Percentiles rank a stretch among this genome's conserved stretches.
Evolutionary conservation across 2,329 filamentous ascomycete species (phyloP).

Genomic region (Pyrenochaeta sp.): DNA sequence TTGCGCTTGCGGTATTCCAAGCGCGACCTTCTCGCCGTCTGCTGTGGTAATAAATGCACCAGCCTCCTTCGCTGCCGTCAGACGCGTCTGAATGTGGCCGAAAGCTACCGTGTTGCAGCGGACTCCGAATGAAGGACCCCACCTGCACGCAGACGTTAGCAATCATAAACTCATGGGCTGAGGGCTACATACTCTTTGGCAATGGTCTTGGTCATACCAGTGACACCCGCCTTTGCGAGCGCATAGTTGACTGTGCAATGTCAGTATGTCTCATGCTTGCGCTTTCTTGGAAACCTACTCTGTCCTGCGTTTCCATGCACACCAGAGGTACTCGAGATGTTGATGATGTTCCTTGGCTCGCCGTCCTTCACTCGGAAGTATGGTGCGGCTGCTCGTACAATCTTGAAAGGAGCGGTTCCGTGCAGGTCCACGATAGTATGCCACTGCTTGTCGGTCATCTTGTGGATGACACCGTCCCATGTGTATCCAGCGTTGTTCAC

Average conservation of each 20-base stretch:
- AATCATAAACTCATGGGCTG: not conserved
- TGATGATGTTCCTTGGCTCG: constrained; percentile 79
- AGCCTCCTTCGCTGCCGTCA: constrained; percentile 85
- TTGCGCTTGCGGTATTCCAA: constrained; percentile 55
- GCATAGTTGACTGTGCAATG: constrained; percentile 92
- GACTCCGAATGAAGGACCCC: constrained; percentile 84
- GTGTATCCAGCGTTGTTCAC: constrained; percentile 94
- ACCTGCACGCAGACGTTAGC: constrained; percentile 49
- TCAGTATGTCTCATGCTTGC: no score
- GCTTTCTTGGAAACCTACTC: no score
- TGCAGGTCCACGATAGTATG: constrained; percentile 85
- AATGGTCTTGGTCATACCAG: constrained; percentile 85
- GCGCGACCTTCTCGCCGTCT: constrained; percentile 65
- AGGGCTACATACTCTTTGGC: constrained; percentile 69
- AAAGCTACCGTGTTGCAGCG: constrained; percentile 85
- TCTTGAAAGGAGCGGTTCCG: constrained; percentile 84
- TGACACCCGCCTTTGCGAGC: constrained; percentile 82
- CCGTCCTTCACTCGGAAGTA: constrained; percentile 89
- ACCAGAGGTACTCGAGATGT: constrained; percentile 82
- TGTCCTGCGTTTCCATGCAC: constrained; percentile 90
- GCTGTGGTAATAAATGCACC: constrained; percentile 80
- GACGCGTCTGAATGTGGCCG: constrained; percentile 78
- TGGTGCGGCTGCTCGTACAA: constrained; percentile 78
- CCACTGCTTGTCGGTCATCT: constrained; percentile 92
- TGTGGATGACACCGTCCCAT: constrained; percentile 92